Evolutionary conservation across 192 early-diverging fungal genomes (phyloP).

Genomic region (Coemansia sp.): DNA sequence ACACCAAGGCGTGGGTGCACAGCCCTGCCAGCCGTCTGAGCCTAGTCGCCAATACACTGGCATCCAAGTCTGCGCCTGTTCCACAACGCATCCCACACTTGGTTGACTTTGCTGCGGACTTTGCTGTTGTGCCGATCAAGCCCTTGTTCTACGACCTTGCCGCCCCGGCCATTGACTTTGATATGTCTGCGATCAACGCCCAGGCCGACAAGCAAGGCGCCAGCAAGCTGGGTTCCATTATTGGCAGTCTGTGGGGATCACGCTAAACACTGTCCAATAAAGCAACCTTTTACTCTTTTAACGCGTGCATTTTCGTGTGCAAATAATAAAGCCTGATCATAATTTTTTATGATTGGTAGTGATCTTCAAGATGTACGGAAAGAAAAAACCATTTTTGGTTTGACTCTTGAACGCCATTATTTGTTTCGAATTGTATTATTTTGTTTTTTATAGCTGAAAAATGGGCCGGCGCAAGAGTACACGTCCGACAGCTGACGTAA

Average conservation of each 20-base stretch:
- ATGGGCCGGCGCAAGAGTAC: too few relatives aligned
- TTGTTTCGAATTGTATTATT: too few relatives aligned
- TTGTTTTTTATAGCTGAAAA: too few relatives aligned
- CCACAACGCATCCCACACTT: conserved; percentile 17
- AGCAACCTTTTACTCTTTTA: too few relatives aligned
- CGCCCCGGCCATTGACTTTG: conserved; percentile 39
- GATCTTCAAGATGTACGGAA: too few relatives aligned
- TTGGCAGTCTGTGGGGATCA: conserved; percentile 45
- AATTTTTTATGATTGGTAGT: too few relatives aligned
- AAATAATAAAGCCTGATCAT: too few relatives aligned
- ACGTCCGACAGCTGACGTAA: too few relatives aligned
- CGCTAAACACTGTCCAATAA: background rate
- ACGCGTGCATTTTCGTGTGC: too few relatives aligned
- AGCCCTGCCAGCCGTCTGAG: conserved; percentile 3
- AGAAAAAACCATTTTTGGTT: too few relatives aligned
- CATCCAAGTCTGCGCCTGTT: conserved; percentile 3
- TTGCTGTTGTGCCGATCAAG: conserved; percentile 35
- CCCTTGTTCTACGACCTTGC: conserved; percentile 55
- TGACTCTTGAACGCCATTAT: too few relatives aligned
- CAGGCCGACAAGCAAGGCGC: conserved; percentile 22
- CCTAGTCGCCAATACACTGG: conserved; percentile 16
- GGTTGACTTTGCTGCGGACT: conserved; percentile 22
- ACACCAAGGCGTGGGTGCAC: conserved; percentile 4
- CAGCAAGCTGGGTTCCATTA: conserved; percentile 40
- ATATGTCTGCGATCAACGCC: conserved; percentile 26